Conservation (phyloP, 176 grass and related monocot species). For the Dendrocalamus sinicus region DNA sequence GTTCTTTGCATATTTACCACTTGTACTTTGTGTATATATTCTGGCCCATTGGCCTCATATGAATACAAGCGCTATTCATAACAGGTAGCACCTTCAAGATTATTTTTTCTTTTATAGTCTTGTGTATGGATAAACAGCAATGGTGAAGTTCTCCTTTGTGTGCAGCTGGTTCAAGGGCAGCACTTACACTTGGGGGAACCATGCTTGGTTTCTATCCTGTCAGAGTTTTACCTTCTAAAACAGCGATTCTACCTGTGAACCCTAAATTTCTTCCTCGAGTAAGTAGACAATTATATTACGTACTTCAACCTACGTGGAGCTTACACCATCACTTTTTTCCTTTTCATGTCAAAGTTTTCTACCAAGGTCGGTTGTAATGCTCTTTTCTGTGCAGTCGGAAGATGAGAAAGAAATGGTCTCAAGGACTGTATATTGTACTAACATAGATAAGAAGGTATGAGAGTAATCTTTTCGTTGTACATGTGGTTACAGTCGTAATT, state of each 20-base stretch:
- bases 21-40: too few relatives aligned
- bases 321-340: neutral
- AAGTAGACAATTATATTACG: slow-evolving; percentile 24
- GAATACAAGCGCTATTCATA: too few relatives aligned
- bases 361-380: neutral
- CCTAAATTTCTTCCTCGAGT: slow-evolving; percentile 90
- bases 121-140: slow-evolving; percentile 29
- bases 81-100: slow-evolving; percentile 20
- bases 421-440: slow-evolving; percentile 96
- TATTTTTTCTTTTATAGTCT: slow-evolving; percentile 36
- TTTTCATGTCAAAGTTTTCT: neutral
- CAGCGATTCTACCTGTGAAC: slow-evolving; percentile 90
- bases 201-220: slow-evolving; percentile 84
- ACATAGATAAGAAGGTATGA: slow-evolving; percentile 94
- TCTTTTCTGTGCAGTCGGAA: slow-evolving; percentile 60
- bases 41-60: too few relatives aligned
- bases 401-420: slow-evolving; percentile 91
- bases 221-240: slow-evolving; percentile 93
- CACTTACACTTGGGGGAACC: slow-evolving; percentile 72
- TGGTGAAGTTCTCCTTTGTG: slow-evolving; percentile 33
- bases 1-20: too few relatives aligned
- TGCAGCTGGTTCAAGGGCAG: slow-evolving; percentile 79
- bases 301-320: slow-evolving; percentile 2
- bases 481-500: neutral
- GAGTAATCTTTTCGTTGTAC: neutral